Evolutionary conservation across 176 grass and related monocot species (phyloP).

Genomic region (Melocanna baccifera): DNA sequence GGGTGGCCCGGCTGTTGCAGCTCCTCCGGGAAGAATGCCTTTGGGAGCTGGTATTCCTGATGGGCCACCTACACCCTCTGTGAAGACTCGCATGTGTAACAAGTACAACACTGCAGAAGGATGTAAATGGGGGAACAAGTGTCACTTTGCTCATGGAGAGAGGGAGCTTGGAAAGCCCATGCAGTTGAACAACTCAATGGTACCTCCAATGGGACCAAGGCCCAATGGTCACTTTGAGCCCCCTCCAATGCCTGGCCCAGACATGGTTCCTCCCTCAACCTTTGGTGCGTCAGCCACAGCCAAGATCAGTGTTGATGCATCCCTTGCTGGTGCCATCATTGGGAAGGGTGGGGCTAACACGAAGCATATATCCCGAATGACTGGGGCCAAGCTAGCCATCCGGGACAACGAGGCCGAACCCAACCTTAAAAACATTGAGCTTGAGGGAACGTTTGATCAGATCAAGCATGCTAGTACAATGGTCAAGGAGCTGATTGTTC

Average conservation of each 20-base stretch:
- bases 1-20: slow-evolving; percentile 26
- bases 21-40: slow-evolving; percentile 44
- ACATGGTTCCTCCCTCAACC: slow-evolving; percentile 44
- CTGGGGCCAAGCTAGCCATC: slow-evolving; percentile 84
- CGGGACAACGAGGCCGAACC: slow-evolving; percentile 77
- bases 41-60: slow-evolving; percentile 12
- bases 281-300: slow-evolving; percentile 92
- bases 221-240: slow-evolving; percentile 38
- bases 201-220: slow-evolving; percentile 33
- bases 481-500: slow-evolving; percentile 86
- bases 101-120: slow-evolving; percentile 80
- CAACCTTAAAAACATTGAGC: slow-evolving; percentile 80
- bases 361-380: slow-evolving; percentile 79
- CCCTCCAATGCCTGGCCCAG: slow-evolving; percentile 23
- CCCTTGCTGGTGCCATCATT: slow-evolving; percentile 85
- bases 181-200: slow-evolving; percentile 38
- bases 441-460: slow-evolving; percentile 94
- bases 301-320: slow-evolving; percentile 91
- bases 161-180: slow-evolving; percentile 64
- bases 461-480: slow-evolving; percentile 86
- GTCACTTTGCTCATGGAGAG: slow-evolving; percentile 82
- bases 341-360: slow-evolving; percentile 88
- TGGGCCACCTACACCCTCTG: slow-evolving; percentile 31
- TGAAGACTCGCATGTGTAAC: slow-evolving; percentile 76
- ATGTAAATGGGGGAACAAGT: slow-evolving; percentile 77